A percentile compares a stretch with the other conserved stretches of the same genome.
Evolutionary conservation across 768 basidiomycete species (phyloP).

Genomic region (Amanita muscaria): DNA sequence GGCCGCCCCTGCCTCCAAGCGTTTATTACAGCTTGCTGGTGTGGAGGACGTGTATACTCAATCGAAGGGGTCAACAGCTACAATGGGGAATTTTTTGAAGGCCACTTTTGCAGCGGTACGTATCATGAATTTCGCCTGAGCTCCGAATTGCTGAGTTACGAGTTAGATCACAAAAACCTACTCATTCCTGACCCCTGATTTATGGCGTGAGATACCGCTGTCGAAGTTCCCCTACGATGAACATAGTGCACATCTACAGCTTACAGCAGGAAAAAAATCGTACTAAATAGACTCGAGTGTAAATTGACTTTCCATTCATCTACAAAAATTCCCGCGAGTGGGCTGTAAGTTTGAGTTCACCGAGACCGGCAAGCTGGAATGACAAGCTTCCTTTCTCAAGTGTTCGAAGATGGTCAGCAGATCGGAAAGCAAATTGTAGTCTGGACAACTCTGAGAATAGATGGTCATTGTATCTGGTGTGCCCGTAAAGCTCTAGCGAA

Average conservation of each 20-base stretch:
- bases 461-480: no score
- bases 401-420: no score
- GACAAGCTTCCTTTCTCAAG: no score
- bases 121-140: slow-evolving; percentile 12
- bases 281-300: slow-evolving; percentile 30
- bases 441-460: no score
- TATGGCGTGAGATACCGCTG: slow-evolving; percentile 91
- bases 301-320: no score
- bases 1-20: slow-evolving; percentile 95
- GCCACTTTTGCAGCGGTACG: slow-evolving; percentile 88
- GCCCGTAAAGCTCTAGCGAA: no score
- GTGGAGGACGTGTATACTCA: slow-evolving; percentile 97
- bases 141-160: no score
- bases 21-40: slow-evolving; percentile 94
- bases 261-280: slow-evolving; percentile 72
- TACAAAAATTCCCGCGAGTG: no score
- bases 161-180: slow-evolving; percentile 99
- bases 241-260: slow-evolving; percentile 86
- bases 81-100: slow-evolving; percentile 99
- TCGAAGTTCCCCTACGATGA: slow-evolving; percentile 92
- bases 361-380: no score
- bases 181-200: slow-evolving; percentile 94
- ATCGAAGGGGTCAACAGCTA: slow-evolving; percentile 96
- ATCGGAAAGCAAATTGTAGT: no score
- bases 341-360: no score